phyloP scores from a whole-genome alignment of 2,329 filamentous ascomycete genomes.

The Thielaviopsis ethacetica region DNA sequence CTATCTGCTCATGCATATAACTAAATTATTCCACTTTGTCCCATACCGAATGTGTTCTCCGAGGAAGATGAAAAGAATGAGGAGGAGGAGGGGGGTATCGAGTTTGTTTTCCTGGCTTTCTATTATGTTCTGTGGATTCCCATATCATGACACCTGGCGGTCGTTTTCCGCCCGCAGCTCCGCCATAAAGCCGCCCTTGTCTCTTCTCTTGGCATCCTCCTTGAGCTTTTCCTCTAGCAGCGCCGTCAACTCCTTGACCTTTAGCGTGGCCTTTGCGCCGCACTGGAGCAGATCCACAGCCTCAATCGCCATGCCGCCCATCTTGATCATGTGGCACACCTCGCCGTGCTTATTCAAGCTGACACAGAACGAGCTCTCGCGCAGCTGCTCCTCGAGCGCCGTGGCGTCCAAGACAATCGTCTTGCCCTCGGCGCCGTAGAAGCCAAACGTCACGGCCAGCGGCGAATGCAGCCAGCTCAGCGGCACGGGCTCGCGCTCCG shows the following conservation, averaged over 20 bases:
- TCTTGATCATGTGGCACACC: constrained; percentile 80
- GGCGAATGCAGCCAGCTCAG: constrained; percentile 85
- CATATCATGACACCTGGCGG: constrained; percentile 22
- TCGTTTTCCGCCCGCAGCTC: constrained; percentile 75
- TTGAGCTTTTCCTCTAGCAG: constrained; percentile 58
- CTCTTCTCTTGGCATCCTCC: constrained; percentile 60
- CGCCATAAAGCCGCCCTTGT: constrained; percentile 62
- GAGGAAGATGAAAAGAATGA: neutral
- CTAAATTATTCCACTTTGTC: too few species aligned
- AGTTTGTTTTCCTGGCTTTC: neutral
- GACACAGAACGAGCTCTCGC: constrained; percentile 59
- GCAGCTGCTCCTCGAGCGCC: constrained; percentile 59
- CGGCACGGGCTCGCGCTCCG: constrained; percentile 78
- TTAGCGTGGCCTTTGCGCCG: constrained; percentile 55
- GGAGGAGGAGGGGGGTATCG: constrained; percentile 1
- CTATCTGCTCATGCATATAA: too few species aligned
- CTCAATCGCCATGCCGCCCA: constrained; percentile 70
- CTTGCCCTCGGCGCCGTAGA: constrained; percentile 53
- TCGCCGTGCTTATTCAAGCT: constrained; percentile 82
- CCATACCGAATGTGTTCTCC: too few species aligned
- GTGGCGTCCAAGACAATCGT: constrained; percentile 52
- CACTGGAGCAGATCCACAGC: constrained; percentile 64
- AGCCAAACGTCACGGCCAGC: constrained; percentile 78
- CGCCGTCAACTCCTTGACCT: constrained; percentile 64
- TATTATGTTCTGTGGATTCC: neutral